phyloP scores from a whole-genome alignment of 2,329 filamentous ascomycete species.

The Coleophoma crateriformis region DNA sequence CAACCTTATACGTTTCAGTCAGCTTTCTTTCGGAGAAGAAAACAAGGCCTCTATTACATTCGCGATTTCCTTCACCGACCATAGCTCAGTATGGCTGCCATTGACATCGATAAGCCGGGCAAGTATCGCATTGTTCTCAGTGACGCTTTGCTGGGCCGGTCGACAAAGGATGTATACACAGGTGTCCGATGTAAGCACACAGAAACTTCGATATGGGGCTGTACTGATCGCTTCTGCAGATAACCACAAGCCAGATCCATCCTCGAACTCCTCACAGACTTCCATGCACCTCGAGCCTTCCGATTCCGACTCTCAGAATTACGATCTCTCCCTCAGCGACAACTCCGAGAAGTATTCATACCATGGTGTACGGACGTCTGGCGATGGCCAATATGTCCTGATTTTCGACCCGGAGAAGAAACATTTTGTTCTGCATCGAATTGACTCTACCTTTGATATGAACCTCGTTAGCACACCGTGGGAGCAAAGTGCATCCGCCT shows the following conservation, averaged over 20 bases:
- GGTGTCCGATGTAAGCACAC: conserved; percentile 49
- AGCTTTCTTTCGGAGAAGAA: too few species aligned
- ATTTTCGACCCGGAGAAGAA: conserved; percentile 72
- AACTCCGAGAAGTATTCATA: conserved; percentile 54
- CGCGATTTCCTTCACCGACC: too few species aligned
- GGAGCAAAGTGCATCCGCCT: conserved; percentile 55
- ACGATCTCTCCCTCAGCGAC: conserved; percentile 46
- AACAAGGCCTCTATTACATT: too few species aligned
- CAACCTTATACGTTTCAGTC: background rate
- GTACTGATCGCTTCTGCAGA: conserved; percentile 34
- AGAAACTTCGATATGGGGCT: background rate
- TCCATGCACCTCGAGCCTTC: conserved; percentile 47
- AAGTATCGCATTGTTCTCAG: conserved; percentile 61
- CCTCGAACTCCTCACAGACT: conserved; percentile 36
- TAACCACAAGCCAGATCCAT: conserved; percentile 54
- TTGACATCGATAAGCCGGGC: conserved; percentile 55
- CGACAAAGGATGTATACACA: conserved; percentile 53
- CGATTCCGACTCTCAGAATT: conserved; percentile 27
- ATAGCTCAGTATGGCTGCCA: conserved; percentile 15
- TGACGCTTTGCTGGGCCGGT: conserved; percentile 52
- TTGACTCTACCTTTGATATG: conserved; percentile 82
- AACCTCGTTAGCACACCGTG: conserved; percentile 69
- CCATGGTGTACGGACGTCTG: conserved; percentile 51
- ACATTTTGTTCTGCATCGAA: conserved; percentile 74
- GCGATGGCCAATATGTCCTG: conserved; percentile 57